A percentile compares a stretch with the other conserved stretches of the same genome.
Conservation (phyloP, 331 rosid species). For the Prunus yedoensis region DNA sequence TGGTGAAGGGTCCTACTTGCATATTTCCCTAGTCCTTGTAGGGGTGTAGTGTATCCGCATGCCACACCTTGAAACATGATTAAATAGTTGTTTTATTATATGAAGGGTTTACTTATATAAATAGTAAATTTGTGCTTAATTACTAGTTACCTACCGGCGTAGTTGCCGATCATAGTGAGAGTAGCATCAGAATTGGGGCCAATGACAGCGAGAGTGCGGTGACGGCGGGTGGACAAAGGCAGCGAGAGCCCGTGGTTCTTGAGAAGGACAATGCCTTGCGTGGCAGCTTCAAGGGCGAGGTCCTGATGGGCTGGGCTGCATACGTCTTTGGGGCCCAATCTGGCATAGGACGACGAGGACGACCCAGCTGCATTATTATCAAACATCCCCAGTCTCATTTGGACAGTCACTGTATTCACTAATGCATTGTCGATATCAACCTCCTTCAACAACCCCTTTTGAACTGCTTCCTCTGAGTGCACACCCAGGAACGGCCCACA, state of each 20-base stretch:
- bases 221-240: slow-evolving; percentile 55
- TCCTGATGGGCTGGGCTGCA: slow-evolving; percentile 69
- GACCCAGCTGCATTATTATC: slow-evolving; percentile 63
- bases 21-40: slow-evolving; percentile 69
- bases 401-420: slow-evolving; percentile 63
- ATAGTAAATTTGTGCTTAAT: too few species aligned
- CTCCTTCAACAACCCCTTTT: slow-evolving; percentile 55
- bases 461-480: slow-evolving; percentile 68
- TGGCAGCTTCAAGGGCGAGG: slow-evolving; percentile 74
- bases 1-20: slow-evolving; percentile 42
- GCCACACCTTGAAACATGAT: slow-evolving; percentile 51
- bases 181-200: slow-evolving; percentile 83
- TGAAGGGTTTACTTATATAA: too few species aligned
- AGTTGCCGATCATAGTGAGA: slow-evolving; percentile 74
- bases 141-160: slow-evolving; percentile 51
- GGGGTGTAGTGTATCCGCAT: slow-evolving; percentile 67
- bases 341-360: slow-evolving; percentile 39
- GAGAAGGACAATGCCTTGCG: slow-evolving; percentile 79
- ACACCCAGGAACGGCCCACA: slow-evolving; percentile 77
- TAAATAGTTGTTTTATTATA: too few species aligned
- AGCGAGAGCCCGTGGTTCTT: slow-evolving; percentile 57
- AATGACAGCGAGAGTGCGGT: slow-evolving; percentile 65
- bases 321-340: slow-evolving; percentile 68
- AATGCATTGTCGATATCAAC: slow-evolving; percentile 54
- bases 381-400: slow-evolving; percentile 93